These are phyloP conservation scores for Penicillium desertorum DNA, from an alignment of 495 filamentous ascomycete species.

Conservation along the genomic window DNA sequence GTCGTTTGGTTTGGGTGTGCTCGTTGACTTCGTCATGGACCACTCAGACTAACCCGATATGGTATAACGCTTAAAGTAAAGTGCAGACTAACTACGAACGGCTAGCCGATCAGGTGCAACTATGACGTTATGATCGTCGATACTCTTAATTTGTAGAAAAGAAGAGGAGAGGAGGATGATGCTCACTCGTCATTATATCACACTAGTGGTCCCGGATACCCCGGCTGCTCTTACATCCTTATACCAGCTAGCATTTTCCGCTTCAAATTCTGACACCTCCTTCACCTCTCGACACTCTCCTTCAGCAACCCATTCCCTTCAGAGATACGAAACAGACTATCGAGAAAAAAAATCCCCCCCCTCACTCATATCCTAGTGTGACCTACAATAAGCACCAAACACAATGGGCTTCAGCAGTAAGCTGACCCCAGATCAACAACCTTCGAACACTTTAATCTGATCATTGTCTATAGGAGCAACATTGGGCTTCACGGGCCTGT, in stretches of 20 bases:
- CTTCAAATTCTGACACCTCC: background rate
- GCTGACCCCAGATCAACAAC: constrained; percentile 4
- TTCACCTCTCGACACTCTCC: background rate
- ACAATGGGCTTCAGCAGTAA: constrained; percentile 42
- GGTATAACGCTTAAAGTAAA: constrained; percentile 21
- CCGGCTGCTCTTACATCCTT: constrained; percentile 12
- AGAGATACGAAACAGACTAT: background rate
- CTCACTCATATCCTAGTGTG: background rate
- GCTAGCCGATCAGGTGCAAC: constrained; percentile 29
- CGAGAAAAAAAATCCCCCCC: background rate
- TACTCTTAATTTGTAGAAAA: constrained; percentile 9
- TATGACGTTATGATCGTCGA: constrained; percentile 38
- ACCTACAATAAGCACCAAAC: constrained; percentile 1
- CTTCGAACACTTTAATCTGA: constrained; percentile 11
- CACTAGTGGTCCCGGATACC: constrained; percentile 17
- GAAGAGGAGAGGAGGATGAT: constrained; percentile 13
- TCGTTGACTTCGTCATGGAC: constrained; percentile 40
- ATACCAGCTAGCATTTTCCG: constrained; percentile 7
- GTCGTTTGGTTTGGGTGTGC: constrained; percentile 16
- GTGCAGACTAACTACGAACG: constrained; percentile 23
- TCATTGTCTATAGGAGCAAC: constrained; percentile 37
- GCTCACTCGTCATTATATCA: constrained; percentile 16
- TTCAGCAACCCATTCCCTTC: background rate
- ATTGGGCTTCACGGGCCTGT: constrained; percentile 61
- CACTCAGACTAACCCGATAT: constrained; percentile 20